A percentile compares a stretch with the other conserved stretches of the same genome.
Evolutionary conservation across 2,329 filamentous ascomycete species (phyloP).

Genomic region (Anisogramma anomala): DNA sequence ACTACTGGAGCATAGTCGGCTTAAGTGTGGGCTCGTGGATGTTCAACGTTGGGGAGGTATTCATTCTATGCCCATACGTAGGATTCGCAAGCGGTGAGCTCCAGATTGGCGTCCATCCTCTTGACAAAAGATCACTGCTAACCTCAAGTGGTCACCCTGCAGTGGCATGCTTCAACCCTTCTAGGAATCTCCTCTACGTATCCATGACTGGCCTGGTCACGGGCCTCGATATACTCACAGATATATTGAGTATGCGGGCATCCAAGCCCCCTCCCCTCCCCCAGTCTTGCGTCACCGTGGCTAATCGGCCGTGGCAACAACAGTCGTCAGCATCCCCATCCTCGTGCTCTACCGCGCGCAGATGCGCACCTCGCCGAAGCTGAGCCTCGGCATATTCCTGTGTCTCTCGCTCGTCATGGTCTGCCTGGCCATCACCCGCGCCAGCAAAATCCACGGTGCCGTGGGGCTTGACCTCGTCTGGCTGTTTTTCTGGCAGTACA

Average conservation of each 20-base stretch:
- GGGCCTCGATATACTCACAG: neutral
- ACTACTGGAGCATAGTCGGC: neutral
- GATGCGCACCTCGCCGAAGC: neutral
- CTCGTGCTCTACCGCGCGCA: constrained; percentile 1
- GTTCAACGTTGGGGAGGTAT: neutral
- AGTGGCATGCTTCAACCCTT: neutral
- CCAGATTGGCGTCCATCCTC: too few relatives aligned
- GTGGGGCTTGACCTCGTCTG: neutral
- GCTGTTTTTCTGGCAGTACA: constrained; percentile 1
- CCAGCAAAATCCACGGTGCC: neutral
- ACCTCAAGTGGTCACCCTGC: too few relatives aligned
- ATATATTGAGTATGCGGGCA: constrained; percentile 3
- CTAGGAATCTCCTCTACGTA: neutral
- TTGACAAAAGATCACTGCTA: too few relatives aligned
- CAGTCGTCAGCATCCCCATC: constrained; percentile 1
- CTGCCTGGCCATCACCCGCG: neutral
- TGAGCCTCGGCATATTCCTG: neutral
- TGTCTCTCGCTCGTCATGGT: constrained; percentile 1
- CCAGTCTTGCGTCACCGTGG: too few relatives aligned
- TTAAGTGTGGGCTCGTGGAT: neutral
- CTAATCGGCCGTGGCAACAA: too few relatives aligned
- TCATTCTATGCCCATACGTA: neutral
- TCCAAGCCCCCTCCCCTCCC: neutral
- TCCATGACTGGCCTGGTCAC: constrained; percentile 2
- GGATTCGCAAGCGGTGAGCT: neutral